Base-by-base conservation (phyloP, 1,284 basidiomycete species). In the Golubevia pallescens region DNA sequence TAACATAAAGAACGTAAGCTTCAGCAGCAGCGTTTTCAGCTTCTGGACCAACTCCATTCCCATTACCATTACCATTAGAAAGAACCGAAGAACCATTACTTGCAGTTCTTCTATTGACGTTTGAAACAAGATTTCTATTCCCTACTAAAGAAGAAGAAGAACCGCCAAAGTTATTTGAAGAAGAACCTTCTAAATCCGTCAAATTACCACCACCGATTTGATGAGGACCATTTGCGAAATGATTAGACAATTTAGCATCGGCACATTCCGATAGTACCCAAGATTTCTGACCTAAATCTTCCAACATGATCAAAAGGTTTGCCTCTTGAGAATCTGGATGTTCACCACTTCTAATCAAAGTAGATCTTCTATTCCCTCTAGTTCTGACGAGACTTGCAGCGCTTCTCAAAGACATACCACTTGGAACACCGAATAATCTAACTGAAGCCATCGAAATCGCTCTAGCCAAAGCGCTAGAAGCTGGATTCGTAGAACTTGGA, bases 211-310 rank as follows among this genome's bases (percentile, higher is more conserved):
- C 57, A 24, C 20, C 16, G 10, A 67, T 64, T 54, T 80, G 78
- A 59, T 80, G 78, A 28, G 78, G 77, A 0, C 78, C 78, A 3
- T 64, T 67, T 0, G 73, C 66, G 65, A 72, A 80, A 57, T 63
- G 68, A 38, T 66, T 65, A 4, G 75, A 73, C 6, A 82, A 58
- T 61, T 72, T 73, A 2, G 81, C 75, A 64, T 85, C 81, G 14
- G 81, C 82, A 68, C 83, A 84, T 63, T 85, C 81, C 32, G 70
- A 71, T 6, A 85, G 66, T 1, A 84, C 82, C 51, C 74, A 81
- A 14, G 81, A 70, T 65, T 85, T 85, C 52, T 82, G 78, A 0
- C 73, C 78, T 14, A 80, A 57, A 56, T 80, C 79, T 58, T 79
- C 74, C 55, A 85, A 74, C 28, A 65, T 59, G 24, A 55, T 63